Percentiles rank a stretch among this genome's conserved stretches.
Evolutionary conservation across 108 stramenopile species (phyloP).

Genomic region (Mayamaea pseudoterrestris): DNA sequence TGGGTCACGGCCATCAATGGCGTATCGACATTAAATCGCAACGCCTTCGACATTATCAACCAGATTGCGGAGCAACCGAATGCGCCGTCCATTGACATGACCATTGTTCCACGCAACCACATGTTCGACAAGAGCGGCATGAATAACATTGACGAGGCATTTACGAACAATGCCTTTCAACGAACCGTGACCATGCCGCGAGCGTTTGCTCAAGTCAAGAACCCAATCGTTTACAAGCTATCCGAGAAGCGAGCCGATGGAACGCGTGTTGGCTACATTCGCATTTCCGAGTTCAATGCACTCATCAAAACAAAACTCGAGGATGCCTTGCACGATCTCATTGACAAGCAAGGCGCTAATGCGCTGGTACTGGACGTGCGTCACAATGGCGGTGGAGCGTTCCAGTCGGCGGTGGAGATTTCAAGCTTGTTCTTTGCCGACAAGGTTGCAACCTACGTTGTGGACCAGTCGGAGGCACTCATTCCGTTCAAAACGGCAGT

Average conservation of each 20-base stretch:
- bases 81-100: slow-evolving; percentile 49
- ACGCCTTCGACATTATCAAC: slow-evolving; percentile 80
- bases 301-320: slow-evolving; percentile 55
- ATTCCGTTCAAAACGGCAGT: slow-evolving; percentile 56
- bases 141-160: slow-evolving; percentile 14
- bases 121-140: slow-evolving; percentile 1
- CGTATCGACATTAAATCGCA: slow-evolving; percentile 47
- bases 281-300: slow-evolving; percentile 82
- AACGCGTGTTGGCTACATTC: slow-evolving; percentile 80
- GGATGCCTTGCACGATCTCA: slow-evolving; percentile 60
- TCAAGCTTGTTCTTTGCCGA: slow-evolving; percentile 77
- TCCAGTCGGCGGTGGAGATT: slow-evolving; percentile 89
- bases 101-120: slow-evolving; percentile 26
- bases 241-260: slow-evolving; percentile 58
- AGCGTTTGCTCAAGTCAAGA: slow-evolving; percentile 35
- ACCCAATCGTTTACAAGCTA: slow-evolving; percentile 58
- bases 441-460: slow-evolving; percentile 69
- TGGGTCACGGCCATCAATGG: slow-evolving; percentile 68
- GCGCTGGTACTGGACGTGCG: slow-evolving; percentile 83
- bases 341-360: slow-evolving; percentile 51
- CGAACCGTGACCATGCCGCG: slow-evolving; percentile 47
- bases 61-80: slow-evolving; percentile 70
- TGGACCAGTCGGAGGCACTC: slow-evolving; percentile 55
- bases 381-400: slow-evolving; percentile 87
- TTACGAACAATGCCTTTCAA: no score